Conservation (phyloP, 768 basidiomycete genomes). For the Xanthoconium purpureum region DNA sequence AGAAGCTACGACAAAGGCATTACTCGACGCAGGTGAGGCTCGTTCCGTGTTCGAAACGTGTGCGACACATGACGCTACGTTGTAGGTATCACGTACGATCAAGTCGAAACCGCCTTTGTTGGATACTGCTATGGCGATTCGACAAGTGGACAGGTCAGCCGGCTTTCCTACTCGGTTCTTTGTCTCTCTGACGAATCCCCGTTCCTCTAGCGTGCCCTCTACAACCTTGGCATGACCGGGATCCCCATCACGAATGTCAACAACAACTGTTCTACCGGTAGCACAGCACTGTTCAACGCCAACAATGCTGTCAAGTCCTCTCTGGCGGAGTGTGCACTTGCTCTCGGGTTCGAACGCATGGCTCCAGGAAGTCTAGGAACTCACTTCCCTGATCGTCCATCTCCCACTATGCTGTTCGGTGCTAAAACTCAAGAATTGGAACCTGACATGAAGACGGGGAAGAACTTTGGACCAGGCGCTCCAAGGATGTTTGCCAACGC, state of each 20-base stretch:
- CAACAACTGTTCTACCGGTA: slow-evolving; percentile 85
- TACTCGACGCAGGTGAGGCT: slow-evolving; percentile 70
- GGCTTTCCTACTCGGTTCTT: not conserved
- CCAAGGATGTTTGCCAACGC: slow-evolving; percentile 75
- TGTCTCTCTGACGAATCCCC: not conserved
- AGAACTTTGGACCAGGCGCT: slow-evolving; percentile 66
- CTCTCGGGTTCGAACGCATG: slow-evolving; percentile 88
- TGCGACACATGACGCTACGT: not conserved
- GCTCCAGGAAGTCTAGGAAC: slow-evolving; percentile 67
- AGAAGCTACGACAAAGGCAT: slow-evolving; percentile 83
- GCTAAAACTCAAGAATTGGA: slow-evolving; percentile 49
- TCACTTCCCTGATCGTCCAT: slow-evolving; percentile 52
- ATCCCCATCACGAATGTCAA: slow-evolving; percentile 87
- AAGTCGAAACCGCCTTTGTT: slow-evolving; percentile 67
- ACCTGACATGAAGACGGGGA: slow-evolving; percentile 39
- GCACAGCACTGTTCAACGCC: slow-evolving; percentile 72
- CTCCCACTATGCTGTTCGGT: slow-evolving; percentile 48
- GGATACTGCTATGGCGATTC: slow-evolving; percentile 83
- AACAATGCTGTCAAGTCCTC: slow-evolving; percentile 69
- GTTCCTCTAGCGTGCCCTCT: slow-evolving; percentile 59
- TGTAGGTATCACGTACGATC: slow-evolving; percentile 79
- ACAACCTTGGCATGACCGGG: slow-evolving; percentile 77
- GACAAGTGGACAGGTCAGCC: slow-evolving; percentile 66
- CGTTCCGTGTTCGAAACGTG: not conserved
- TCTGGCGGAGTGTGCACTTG: slow-evolving; percentile 69